A percentile compares a stretch with the other conserved stretches of the same genome.
These are phyloP conservation scores for Musa itinerans DNA, from an alignment of 176 grass and related monocot species.

Conservation along the genomic window DNA sequence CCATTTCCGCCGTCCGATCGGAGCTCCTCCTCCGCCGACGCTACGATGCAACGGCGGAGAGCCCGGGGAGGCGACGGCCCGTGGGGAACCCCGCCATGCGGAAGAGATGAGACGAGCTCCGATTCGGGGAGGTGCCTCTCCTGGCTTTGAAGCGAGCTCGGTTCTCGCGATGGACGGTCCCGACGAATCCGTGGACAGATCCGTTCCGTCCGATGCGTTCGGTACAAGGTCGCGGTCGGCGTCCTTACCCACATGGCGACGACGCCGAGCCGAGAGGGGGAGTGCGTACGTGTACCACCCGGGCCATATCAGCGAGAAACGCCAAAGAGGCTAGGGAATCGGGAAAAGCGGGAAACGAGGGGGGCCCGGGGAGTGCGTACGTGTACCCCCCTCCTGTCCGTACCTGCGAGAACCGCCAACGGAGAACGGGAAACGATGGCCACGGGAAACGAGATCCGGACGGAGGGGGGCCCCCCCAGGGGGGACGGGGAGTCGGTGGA, in stretches of 20 bases:
- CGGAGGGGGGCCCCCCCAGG: not conserved
- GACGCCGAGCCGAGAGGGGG: not conserved
- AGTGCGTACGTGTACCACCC: not conserved
- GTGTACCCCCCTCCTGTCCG: too few species aligned
- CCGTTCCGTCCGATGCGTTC: not conserved
- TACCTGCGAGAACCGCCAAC: not conserved
- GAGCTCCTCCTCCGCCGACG: not conserved
- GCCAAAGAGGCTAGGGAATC: not conserved
- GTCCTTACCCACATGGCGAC: constrained; percentile 8
- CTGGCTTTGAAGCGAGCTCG: constrained; percentile 3
- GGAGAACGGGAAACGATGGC: not conserved
- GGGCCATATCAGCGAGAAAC: not conserved
- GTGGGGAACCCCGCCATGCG: not conserved
- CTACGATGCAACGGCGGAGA: not conserved
- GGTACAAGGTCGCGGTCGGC: not conserved
- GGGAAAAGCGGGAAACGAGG: not conserved
- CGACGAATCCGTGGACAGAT: not conserved
- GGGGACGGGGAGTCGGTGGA: not conserved
- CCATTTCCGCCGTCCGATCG: not conserved
- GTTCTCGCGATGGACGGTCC: not conserved
- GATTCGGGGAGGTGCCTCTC: not conserved
- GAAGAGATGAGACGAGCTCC: not conserved
- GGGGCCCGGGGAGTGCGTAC: not conserved
- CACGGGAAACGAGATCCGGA: too few species aligned
- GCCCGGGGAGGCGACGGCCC: not conserved